Conservation (phyloP, 148 eudicot genomes). For the Diospyros lotus region DNA sequence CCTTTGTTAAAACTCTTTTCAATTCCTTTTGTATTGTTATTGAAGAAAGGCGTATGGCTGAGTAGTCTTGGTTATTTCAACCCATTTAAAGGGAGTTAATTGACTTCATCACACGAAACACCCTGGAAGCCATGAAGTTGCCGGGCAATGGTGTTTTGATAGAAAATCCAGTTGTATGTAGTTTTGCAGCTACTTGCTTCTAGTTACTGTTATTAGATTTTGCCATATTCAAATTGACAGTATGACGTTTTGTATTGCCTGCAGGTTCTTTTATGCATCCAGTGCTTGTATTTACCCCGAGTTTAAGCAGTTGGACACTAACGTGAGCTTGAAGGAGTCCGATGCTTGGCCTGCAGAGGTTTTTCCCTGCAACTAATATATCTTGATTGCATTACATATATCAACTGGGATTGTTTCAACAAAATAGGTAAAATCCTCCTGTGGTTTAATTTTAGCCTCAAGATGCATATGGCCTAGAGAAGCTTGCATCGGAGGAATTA, state of each 20-base stretch:
- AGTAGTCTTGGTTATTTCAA: no score
- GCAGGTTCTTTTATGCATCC: constrained; percentile 52
- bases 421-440: not conserved
- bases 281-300: constrained; percentile 62
- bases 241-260: not conserved
- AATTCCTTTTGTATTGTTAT: no score
- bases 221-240: not conserved
- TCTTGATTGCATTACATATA: not conserved
- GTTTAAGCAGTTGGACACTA: constrained; percentile 57
- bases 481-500: constrained; percentile 35
- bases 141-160: not conserved
- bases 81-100: no score
- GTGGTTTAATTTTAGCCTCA: constrained; percentile 25
- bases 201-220: not conserved
- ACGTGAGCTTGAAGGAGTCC: constrained; percentile 57
- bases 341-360: constrained; percentile 68
- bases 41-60: no score
- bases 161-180: not conserved
- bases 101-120: no score
- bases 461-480: constrained; percentile 42
- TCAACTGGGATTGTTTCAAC: not conserved
- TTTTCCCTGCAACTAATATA: not conserved
- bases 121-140: not conserved
- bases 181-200: not conserved
- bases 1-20: no score